phyloP scores from a whole-genome alignment of 1,284 basidiomycete genomes.

The Puccinia novopanici region DNA sequence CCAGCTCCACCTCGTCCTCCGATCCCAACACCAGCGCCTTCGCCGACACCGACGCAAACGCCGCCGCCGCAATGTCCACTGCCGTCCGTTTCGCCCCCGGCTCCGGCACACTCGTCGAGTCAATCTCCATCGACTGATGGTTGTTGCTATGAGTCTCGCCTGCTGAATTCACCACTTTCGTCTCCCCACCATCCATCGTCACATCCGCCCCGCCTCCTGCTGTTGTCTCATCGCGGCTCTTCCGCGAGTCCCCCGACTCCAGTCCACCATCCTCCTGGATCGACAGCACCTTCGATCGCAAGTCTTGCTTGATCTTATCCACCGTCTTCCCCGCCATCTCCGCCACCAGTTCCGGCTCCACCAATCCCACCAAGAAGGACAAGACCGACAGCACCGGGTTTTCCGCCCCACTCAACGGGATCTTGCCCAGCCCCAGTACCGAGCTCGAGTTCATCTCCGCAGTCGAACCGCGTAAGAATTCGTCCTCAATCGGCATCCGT shows the following conservation, averaged over 20 bases:
- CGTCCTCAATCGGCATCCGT: conserved; percentile 93
- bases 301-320: conserved; percentile 68
- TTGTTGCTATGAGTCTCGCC: conserved; percentile 50
- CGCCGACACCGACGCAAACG: conserved; percentile 83
- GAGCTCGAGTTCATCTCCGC: conserved; percentile 68
- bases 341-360: conserved; percentile 85
- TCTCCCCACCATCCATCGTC: conserved; percentile 55
- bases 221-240: conserved; percentile 61
- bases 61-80: conserved; percentile 69
- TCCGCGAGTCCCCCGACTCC: conserved; percentile 58
- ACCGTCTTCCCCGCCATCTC: conserved; percentile 90
- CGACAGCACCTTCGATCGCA: conserved; percentile 61
- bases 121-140: conserved; percentile 36
- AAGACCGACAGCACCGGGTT: conserved; percentile 99
- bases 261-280: conserved; percentile 21
- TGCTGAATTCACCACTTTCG: conserved; percentile 54
- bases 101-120: conserved; percentile 18
- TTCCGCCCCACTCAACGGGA: conserved; percentile 91
- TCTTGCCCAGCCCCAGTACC: conserved; percentile 63
- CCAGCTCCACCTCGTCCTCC: conserved; percentile 81
- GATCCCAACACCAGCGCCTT: conserved; percentile 79
- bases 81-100: conserved; percentile 41
- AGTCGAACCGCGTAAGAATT: conserved; percentile 65
- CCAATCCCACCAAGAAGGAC: conserved; percentile 89
- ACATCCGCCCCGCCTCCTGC: conserved; percentile 54